Evolutionary conservation across 129 eudicot species (phyloP), one percentile per base, ranked within the genome.

Genomic region (Artemisia argyi): DNA sequence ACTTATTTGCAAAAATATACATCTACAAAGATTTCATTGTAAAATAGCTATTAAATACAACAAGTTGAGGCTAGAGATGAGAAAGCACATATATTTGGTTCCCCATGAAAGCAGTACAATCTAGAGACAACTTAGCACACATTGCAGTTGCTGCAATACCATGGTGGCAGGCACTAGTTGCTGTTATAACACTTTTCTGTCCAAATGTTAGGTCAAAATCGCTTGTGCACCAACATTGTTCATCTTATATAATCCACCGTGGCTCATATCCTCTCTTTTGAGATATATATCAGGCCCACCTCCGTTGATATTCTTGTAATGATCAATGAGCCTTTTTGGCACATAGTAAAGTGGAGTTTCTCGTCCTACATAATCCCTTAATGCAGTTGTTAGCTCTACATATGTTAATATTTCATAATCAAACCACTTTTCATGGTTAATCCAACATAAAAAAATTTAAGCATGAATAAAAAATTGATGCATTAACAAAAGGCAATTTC

Each of bases 231-330:
- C 71, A 20, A 84, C 88, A 4, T 82, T 88, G 82, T 85, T 85
- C 82, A 88, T 85, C 81, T 88, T 88, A 76, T 88, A 86, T 11
- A 90, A 80, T 65, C 95, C 95, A 46, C 95, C 80, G 42, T 88
- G 90, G 76, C 68, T 63, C 62, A 88, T 88, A 58, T 88, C 95
- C 72, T 88, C 95, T 78, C 95, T 88, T 82, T 88, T 88, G 2
- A 88, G 74, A 80, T 88, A 88, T 68, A 88, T 88, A 24, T 88
- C 83, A 3, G 94, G 94, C 44, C 94, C 90, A 71, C 72, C 72
- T 39, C 88, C 88, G 5, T 68, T 59, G 39, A 39, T 51, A 67
- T 82, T 78, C 85, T 88, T 88, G 88, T 85, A 82, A 68, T 79
- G 63, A 63, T 85, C 59, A 4, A 87, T 80, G 11, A 88, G 90